phyloP scores from a whole-genome alignment of 495 filamentous ascomycete species.

The Xylaria venustula region DNA sequence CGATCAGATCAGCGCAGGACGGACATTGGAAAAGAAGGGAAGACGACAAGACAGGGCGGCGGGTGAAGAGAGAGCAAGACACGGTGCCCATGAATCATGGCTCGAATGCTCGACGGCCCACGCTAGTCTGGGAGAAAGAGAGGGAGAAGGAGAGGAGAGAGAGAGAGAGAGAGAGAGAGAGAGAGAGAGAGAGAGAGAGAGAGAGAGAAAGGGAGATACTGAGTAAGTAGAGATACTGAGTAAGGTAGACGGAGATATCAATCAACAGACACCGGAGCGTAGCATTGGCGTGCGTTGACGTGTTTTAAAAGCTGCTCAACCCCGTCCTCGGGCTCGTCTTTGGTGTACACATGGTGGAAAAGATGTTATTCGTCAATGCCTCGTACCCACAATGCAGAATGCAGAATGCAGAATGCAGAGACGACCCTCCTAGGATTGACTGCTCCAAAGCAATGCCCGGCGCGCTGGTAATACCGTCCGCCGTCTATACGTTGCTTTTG shows the following conservation, averaged over 20 bases:
- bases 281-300: slow-evolving; percentile 7
- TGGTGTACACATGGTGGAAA: neutral
- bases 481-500: slow-evolving; percentile 7
- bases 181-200: no score
- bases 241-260: neutral
- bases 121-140: no score
- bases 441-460: neutral
- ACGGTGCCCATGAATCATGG: no score
- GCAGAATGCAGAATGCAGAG: no score
- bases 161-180: no score
- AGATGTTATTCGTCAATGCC: slow-evolving; percentile 3
- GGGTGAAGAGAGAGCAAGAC: no score
- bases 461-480: neutral
- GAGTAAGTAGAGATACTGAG: neutral
- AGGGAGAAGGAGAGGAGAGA: no score
- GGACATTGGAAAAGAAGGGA: neutral
- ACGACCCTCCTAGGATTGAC: neutral
- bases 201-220: neutral
- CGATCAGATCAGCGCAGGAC: neutral
- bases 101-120: no score
- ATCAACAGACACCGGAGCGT: neutral
- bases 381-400: slow-evolving; percentile 7
- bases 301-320: slow-evolving; percentile 3
- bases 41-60: no score
- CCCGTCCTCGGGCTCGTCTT: neutral